Percentiles rank a stretch among this genome's conserved stretches.
These are phyloP conservation scores for Aspergillus persii DNA, from an alignment of 2,329 filamentous ascomycete genomes.

Conservation along the genomic window DNA sequence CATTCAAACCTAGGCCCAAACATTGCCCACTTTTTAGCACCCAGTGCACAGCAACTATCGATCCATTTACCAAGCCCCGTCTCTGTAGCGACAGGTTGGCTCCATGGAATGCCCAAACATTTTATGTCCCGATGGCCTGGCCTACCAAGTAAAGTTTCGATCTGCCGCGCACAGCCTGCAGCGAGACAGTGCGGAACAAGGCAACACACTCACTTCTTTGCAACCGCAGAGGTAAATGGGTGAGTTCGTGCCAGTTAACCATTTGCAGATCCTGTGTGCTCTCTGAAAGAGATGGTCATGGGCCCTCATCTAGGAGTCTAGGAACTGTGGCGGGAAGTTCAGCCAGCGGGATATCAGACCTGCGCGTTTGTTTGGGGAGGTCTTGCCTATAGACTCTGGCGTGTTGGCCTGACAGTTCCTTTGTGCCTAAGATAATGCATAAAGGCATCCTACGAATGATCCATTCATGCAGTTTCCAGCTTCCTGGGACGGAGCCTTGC, in stretches of 20 bases:
- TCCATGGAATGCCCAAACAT: not conserved
- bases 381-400: not conserved
- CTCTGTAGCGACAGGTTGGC: not conserved
- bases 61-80: not conserved
- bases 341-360: not conserved
- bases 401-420: not conserved
- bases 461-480: not conserved
- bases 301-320: not conserved
- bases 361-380: not conserved
- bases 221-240: not conserved
- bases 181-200: not conserved
- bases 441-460: not conserved
- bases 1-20: no score
- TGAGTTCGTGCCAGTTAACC: not conserved
- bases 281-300: not conserved
- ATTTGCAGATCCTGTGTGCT: not conserved
- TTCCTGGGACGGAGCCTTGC: not conserved
- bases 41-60: not conserved
- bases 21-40: not conserved
- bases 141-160: not conserved
- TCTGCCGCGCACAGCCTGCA: not conserved
- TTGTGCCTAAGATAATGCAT: not conserved
- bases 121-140: not conserved
- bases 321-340: not conserved
- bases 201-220: not conserved